Conservation (phyloP, 768 basidiomycete genomes). For the Leccinum fibrillosum region DNA sequence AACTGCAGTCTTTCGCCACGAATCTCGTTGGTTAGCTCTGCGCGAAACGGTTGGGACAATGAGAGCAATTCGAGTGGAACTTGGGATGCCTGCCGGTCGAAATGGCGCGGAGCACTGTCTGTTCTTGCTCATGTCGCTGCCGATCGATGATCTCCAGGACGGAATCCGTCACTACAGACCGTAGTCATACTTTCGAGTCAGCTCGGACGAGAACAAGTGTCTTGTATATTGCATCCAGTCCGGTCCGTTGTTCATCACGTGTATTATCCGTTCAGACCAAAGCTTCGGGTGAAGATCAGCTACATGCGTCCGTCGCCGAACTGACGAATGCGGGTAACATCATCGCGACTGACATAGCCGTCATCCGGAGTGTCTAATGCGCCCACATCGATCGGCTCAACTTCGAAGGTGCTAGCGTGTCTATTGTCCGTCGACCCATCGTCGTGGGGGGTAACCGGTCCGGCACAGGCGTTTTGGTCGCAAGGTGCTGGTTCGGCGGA, state of each 20-base stretch:
- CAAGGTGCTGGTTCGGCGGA: not conserved
- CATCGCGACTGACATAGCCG: no score
- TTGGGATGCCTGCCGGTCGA: slow-evolving; percentile 50
- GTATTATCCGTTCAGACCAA: no score
- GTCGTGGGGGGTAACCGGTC: not conserved
- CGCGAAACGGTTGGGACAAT: not conserved
- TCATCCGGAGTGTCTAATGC: no score
- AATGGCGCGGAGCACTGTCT: slow-evolving; percentile 54
- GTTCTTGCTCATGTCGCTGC: slow-evolving; percentile 72
- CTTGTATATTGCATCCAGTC: slow-evolving; percentile 33
- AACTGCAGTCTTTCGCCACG: slow-evolving; percentile 78
- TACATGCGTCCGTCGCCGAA: no score
- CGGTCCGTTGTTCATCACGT: slow-evolving; percentile 35
- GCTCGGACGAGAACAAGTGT: slow-evolving; percentile 1
- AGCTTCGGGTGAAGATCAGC: no score
- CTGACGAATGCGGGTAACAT: no score
- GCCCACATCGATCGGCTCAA: no score
- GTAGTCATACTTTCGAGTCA: slow-evolving; percentile 4
- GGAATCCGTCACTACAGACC: slow-evolving; percentile 49
- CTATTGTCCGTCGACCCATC: not conserved
- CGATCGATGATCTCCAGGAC: slow-evolving; percentile 61
- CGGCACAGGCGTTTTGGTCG: not conserved
- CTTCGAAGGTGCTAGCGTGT: no score
- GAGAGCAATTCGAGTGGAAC: not conserved
- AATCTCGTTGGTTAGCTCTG: slow-evolving; percentile 81